Evolutionary conservation across 2,329 filamentous ascomycete species (phyloP), one percentile per base, ranked within the genome.

Genomic region (Talaromyces marneffei): DNA sequence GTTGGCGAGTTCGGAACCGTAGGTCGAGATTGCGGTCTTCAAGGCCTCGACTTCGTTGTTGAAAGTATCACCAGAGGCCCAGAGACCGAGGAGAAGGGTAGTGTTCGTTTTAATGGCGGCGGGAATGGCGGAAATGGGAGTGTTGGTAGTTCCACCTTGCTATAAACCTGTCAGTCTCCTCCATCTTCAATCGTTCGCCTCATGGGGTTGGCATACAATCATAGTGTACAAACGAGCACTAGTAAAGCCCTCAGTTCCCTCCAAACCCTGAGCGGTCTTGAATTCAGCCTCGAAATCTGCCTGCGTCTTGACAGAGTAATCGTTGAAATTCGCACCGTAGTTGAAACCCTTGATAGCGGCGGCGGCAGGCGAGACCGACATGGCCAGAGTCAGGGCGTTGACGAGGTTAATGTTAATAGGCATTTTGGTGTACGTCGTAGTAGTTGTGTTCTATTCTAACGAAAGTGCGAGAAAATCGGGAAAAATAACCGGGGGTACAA

Each of bases 51-150:
- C 77, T 78, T 96, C 91, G 72, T 91, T 89, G 72, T 82, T 77
- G 74, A 95, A 87, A 29, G 52, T 57, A 20, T 63, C 62, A 42
- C 81, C 88, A 0, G 90, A 93, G 9, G 86, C 85, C 92, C 92
- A 96, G 56, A 97, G 79, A 66, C 91, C 91, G 12, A 96, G 85
- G 10, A 97, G 83, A 27, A 97, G 83, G 46, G 83, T 82, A 2
- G 90, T 95, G 68, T 91, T 83, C 69, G 90, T 90, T 67, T 82
- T 83, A 75, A 96, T 91, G 69, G 91, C 92, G 46, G 92, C 92
- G 44, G 88, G 88, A 65, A 96, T 91, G 66, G 88, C 90, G 42
- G 83, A 79, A 70, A 89, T 91, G 68, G 85, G 82, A 31, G 81
- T 81, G 75, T 82, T 87, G 65, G 82, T 75, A 5, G 87, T 87